Percentiles rank a stretch among this genome's conserved stretches.
Evolutionary conservation across 2,329 filamentous ascomycete species (phyloP).

Genomic region (Cryphonectria nitschkei): DNA sequence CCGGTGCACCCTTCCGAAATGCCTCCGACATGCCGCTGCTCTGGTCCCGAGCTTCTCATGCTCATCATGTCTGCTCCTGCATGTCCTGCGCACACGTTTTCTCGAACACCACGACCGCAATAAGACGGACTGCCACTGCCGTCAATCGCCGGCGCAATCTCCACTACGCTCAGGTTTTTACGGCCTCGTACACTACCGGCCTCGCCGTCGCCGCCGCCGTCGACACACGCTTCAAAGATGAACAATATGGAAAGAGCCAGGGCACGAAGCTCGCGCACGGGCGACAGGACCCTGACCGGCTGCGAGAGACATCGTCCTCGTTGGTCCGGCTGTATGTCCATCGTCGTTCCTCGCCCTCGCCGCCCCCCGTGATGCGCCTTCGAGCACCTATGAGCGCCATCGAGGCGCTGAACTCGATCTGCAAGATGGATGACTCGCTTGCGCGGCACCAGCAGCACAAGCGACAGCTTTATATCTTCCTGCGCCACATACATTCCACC

Average conservation of each 20-base stretch:
- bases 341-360: not conserved
- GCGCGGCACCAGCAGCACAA: conserved; percentile 18
- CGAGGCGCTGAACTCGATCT: conserved; percentile 30
- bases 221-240: conserved; percentile 63
- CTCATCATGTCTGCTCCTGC: conserved; percentile 67
- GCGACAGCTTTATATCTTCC: conserved; percentile 12
- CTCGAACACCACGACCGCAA: conserved; percentile 50
- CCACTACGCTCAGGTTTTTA: conserved; percentile 59
- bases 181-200: conserved; percentile 69
- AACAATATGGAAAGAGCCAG: conserved; percentile 60
- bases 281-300: conserved; percentile 48
- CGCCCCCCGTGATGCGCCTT: not conserved
- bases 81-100: conserved; percentile 59
- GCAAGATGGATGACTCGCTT: conserved; percentile 27
- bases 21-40: conserved; percentile 65
- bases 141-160: conserved; percentile 48
- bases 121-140: conserved; percentile 53
- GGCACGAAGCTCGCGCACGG: conserved; percentile 63
- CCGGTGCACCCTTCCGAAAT: conserved; percentile 35
- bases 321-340: conserved; percentile 11
- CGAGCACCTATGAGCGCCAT: conserved; percentile 13
- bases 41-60: conserved; percentile 69
- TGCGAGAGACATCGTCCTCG: conserved; percentile 29
- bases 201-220: conserved; percentile 67
- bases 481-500: conserved; percentile 16